Evolutionary conservation across 768 basidiomycete genomes (phyloP).

Genomic region (Phylloporus sp.): DNA sequence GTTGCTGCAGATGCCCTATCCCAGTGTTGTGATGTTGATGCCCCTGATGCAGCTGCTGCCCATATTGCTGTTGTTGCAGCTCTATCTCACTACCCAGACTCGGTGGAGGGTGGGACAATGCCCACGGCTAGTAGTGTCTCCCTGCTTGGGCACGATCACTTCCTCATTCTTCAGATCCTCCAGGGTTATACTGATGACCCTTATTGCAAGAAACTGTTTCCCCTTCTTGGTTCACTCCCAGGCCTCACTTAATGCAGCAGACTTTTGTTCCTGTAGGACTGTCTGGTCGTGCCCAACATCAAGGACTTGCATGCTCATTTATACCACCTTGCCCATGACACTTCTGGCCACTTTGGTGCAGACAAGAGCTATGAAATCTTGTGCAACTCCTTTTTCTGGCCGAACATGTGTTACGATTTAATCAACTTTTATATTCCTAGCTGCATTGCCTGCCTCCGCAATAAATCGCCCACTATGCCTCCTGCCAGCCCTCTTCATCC

Average conservation of each 20-base stretch:
- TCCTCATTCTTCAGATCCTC: not conserved
- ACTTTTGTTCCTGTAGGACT: constrained; percentile 2
- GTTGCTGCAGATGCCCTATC: constrained; percentile 40
- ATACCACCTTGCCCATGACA: constrained; percentile 30
- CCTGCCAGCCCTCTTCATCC: constrained; percentile 22
- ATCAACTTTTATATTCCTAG: constrained; percentile 3
- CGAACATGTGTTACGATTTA: constrained; percentile 2
- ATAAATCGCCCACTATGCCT: constrained; percentile 31
- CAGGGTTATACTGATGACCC: constrained; percentile 8
- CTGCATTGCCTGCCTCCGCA: constrained; percentile 29
- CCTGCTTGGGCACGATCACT: not conserved
- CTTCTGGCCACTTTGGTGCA: constrained; percentile 34
- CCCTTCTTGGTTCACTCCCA: not conserved
- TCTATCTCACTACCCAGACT: not conserved
- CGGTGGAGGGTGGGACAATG: not conserved
- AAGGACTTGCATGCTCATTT: constrained; percentile 4
- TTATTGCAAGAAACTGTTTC: constrained; percentile 5
- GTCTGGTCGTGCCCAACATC: constrained; percentile 10
- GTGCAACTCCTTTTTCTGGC: constrained; percentile 22
- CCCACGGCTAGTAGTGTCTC: not conserved
- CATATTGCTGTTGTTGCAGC: not conserved
- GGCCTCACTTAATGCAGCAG: not conserved
- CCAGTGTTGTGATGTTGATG: not conserved
- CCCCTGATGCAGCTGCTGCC: no score
- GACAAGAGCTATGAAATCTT: constrained; percentile 29